Evolutionary conservation across 2,329 filamentous ascomycete genomes (phyloP), one percentile per base, ranked within the genome.

Genomic region (Colletotrichum graminicola): DNA sequence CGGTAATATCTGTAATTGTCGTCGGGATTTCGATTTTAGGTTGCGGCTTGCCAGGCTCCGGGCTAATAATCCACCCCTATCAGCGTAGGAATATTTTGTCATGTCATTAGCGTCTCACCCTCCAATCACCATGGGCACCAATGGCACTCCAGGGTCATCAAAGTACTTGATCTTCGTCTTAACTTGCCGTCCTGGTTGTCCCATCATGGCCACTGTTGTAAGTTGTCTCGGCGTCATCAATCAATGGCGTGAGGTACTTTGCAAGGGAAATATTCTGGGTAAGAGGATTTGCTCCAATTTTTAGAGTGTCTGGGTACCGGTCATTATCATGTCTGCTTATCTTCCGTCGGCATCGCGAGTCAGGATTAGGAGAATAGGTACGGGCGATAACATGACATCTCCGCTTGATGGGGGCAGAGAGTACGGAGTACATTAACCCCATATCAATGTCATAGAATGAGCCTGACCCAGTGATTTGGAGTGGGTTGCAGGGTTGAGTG

Each of bases 21-120:
- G 67, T 83, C 80, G 0, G 86, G 83, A 29, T 82, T 32, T 88
- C 84, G 14, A 91, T 86, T 75, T 92, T 88, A 0, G 90, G 92
- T 66, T 71, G 68, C 32, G 68, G 68, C 45, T 71, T 71, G 56
- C 65, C 68, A 1, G 68, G 68, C 14, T 47, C 56, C 52, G 68
- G 68, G 16, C 68, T 68, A 36, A 11, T 36, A 2, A 43, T 51
- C 12, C 6, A 26, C 3, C 16, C 18, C 10, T 23, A 4, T 71
- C 49, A 71, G 68, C 43, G 47, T 60, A 11, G 39, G 8, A 18
- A 7, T 39, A 14, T 29, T 14, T 21, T 45, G 1, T 12, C 21
- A 43, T 32, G 29, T 1, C 2, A 32, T 18, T 55, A 12, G 12
- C 1, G 14, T 39, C 68, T 71, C 54, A 71, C 68, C 68, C 68